Base-by-base conservation (phyloP, 2,329 filamentous ascomycete genomes). In the Camptophora hylomeconis region DNA sequence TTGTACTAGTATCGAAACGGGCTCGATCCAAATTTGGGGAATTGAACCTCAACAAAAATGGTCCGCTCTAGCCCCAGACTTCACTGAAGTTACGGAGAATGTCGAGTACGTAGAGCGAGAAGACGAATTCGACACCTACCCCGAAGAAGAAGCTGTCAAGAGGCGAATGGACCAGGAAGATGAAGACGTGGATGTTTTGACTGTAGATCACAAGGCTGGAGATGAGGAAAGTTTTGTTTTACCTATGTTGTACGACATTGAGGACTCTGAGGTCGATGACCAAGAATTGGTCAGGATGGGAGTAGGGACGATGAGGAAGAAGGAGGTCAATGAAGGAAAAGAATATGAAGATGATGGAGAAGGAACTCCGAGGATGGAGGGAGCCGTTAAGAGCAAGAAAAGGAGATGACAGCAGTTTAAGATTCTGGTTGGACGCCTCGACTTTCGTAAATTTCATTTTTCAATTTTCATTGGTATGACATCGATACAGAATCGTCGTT, bases 61-160 rank as follows among this genome's bases (percentile, higher is more conserved):
- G 92, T 94, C 86, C 10, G 87, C 89, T 2, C 67, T 98, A 17
- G 92, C 92, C 5, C 89, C 89, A 0, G 92, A 98, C 55, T 98
- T 98, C 54, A 80, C 77, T 21, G 89, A 98, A 54, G 84, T 98
- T 9, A 89, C 98, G 56, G 89, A 98, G 56, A 98, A 98, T 45
- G 84, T 93, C 13, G 83, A 95, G 52, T 98, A 98, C 50, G 72
- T 92, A 22, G 89, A 98, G 54, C 72, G 73, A 32, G 89, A 98
- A 56, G 89, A 98, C 51, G 89, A 98, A 50, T 98, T 98, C 45
- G 92, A 98, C 53, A 92, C 95, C 32, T 89, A 95, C 15, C 38
- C 87, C 33, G 87, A 94, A 50, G 44, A 41, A 28, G 87, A 95
- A 53, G 76, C 95, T 32, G 83, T 92, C 50, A 87, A 93, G 53